These are phyloP conservation scores for Elsinoe perseae DNA, from an alignment of 2,329 filamentous ascomycete genomes.

Conservation along the genomic window DNA sequence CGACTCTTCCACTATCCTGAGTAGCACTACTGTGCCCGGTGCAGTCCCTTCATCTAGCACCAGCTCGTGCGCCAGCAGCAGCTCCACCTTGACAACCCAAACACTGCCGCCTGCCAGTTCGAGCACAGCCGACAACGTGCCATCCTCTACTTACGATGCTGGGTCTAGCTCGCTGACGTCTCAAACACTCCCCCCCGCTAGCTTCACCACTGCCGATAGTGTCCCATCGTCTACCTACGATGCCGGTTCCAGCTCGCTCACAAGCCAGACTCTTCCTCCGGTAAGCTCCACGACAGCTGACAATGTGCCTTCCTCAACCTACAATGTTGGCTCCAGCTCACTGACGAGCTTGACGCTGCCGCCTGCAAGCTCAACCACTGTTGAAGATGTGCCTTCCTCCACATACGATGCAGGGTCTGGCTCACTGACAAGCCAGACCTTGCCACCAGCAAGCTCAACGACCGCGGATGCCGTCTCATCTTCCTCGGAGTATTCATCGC, in stretches of 20 bases:
- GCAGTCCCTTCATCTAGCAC: not conserved
- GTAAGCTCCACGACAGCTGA: not conserved
- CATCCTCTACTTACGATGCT: not conserved
- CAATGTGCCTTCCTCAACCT: not conserved
- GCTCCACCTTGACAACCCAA: not conserved
- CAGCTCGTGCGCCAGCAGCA: not conserved
- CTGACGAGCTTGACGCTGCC: not conserved
- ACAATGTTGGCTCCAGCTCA: not conserved
- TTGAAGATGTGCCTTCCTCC: not conserved
- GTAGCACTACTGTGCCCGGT: not conserved
- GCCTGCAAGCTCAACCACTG: not conserved
- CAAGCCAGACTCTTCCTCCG: not conserved
- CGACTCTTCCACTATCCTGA: not conserved
- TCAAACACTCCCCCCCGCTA: conserved; percentile 2
- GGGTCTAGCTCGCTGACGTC: not conserved
- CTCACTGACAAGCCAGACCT: not conserved
- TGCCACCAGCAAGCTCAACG: too few relatives aligned
- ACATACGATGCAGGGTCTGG: not conserved
- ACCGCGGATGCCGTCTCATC: too few relatives aligned
- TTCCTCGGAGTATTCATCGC: not conserved
- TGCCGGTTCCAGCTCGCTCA: not conserved
- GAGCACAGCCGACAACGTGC: not conserved
- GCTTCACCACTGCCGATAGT: not conserved
- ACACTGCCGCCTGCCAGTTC: not conserved
- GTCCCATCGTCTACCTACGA: not conserved